Evolutionary conservation across 306 rosid species (phyloP), one percentile per base, ranked within the genome.

Genomic region (Quercus alba): DNA sequence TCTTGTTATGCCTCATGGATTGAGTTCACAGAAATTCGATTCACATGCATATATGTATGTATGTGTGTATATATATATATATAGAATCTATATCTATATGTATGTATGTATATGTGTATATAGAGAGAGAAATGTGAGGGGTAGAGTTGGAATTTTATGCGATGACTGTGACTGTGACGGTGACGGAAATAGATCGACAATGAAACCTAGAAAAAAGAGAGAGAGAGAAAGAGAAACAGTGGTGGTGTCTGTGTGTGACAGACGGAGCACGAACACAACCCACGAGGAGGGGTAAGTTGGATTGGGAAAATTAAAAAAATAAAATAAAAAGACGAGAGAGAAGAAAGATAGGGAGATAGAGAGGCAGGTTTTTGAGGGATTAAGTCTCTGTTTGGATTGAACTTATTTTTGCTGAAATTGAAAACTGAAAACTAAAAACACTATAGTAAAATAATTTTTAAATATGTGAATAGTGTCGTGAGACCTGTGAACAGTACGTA

Each of bases 1-100:
- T 96, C 87, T 93, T 41, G 46, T 8, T 96, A 81, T 83, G 90
- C 80, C 97, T 97, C 99, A 96, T 96, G 23, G 66, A 72, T 78
- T 77, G 78, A 74, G 86, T 84, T 86, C 86, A 80, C 74, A 81
- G 66, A 80, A 85, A 89, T 93, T 93, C 71, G 85, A 95, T 78
- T 77, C 87, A 77, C 90, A 82, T 81, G 89, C 97, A 91, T 90
- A 82, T 77, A 84, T 73, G 52, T 81, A 25, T 59, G 72, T 9
- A 46, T 64, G 41, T 35, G 28, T 76, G 52, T 17, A 78, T 79
- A 84, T 9, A 46, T 64, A 25, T 25, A 25, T 25, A 25, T 25
- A 25, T 25, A 25, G 2, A 57, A 52, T 18, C 62, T 73, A 38
- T 66, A 35, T 4, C 1, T 75, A 14, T 33, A 55, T 31, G 46